Evolutionary conservation across 306 rosid species (phyloP), one percentile per base, ranked within the genome.

Genomic region (Quercus engelmannii): DNA sequence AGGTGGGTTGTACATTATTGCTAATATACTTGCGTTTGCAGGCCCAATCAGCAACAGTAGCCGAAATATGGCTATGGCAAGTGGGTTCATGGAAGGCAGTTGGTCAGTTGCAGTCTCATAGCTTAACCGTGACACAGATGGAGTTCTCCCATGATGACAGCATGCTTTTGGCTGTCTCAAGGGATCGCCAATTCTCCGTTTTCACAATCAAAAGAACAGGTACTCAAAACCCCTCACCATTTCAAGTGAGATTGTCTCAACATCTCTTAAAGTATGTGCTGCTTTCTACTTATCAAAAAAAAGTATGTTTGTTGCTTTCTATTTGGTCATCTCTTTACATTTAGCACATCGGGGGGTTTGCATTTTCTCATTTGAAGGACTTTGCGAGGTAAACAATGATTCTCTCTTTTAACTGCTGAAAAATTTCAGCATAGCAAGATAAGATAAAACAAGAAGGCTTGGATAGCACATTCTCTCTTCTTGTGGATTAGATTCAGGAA

Each of bases 1-100:
- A 68, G 72, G 75, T 74, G 64, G 26, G 5, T 41, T 55, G 52
- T n/a, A 69, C 68, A 78, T 74, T 52, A 35, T 80, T 70, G 9
- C 28, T 55, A 5, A 13, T 56, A 49, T 11, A 49, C 63, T 43
- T 59, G 35, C 68, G 59, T 19, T 74, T 81, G 73, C 90, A 95
- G 98, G 99, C 98, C 26, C 99, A 95, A 74, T 89, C 98, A 20
- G 88, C 92, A 62, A 76, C 89, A 17, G 90, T 88, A 15, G 98
- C 97, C 61, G 99, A 91, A 80, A 90, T 95, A 76, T 93, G 99
- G 99, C 94, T 95, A 59, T 95, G 99, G 99, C 80, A 87, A 85
- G 96, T 91, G 55, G 98, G 96, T 78, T 91, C 94, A 25, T 93
- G 99, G 99, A 95, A 91, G 83, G 90, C 88, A 52, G 93, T 93